Conservation (phyloP, 2,329 filamentous ascomycete species). For the Colletotrichum liriopes region DNA sequence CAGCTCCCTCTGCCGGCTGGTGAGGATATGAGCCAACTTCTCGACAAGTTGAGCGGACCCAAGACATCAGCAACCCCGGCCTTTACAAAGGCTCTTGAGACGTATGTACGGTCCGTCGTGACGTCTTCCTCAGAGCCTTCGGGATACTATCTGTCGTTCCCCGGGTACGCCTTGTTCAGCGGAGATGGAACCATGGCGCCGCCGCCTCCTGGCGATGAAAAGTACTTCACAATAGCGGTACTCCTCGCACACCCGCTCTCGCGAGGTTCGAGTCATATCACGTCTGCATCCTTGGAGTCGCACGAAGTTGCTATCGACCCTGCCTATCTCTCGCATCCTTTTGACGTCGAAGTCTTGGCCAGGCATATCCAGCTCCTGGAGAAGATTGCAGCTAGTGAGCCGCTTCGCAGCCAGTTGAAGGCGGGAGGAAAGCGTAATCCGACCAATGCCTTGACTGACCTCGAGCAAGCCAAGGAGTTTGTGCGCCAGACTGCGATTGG, state of each 20-base stretch:
- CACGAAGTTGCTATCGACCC: constrained; percentile 61
- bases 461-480: constrained; percentile 55
- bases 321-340: constrained; percentile 68
- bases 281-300: constrained; percentile 52
- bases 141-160: constrained; percentile 42
- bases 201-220: constrained; percentile 40
- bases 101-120: constrained; percentile 39
- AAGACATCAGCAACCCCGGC: constrained; percentile 29
- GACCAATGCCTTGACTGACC: constrained; percentile 46
- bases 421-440: constrained; percentile 49
- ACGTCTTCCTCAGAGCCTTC: constrained; percentile 41
- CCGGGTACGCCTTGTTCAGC: constrained; percentile 41
- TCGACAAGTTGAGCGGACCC: constrained; percentile 29
- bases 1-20: constrained; percentile 46
- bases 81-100: constrained; percentile 32
- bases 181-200: constrained; percentile 39
- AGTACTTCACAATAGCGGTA: constrained; percentile 70
- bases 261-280: constrained; percentile 73
- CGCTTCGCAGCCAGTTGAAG: constrained; percentile 60
- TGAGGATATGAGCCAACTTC: constrained; percentile 52
- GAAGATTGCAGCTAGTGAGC: constrained; percentile 54
- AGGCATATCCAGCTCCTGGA: constrained; percentile 61
- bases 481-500: constrained; percentile 54
- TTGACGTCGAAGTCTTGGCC: constrained; percentile 70
- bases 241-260: constrained; percentile 75